A percentile compares a stretch with the other conserved stretches of the same genome.
These are phyloP conservation scores for Arthrobotrys musiformis DNA, from an alignment of 2,329 filamentous ascomycete species.

Conservation along the genomic window DNA sequence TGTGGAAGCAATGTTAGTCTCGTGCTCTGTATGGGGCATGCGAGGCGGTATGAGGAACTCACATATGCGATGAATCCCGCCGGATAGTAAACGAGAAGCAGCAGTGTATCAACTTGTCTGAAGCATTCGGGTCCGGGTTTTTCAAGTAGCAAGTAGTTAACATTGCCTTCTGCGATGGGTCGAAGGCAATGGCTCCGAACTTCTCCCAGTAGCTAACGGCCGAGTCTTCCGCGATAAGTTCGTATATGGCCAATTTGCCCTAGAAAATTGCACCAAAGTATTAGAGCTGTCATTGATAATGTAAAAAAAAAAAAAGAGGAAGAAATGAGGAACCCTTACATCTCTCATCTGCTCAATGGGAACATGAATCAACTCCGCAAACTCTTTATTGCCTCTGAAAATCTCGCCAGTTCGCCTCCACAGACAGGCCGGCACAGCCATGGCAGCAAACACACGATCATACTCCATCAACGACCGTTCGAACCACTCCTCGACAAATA, in stretches of 20 bases:
- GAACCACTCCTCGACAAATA: constrained; percentile 99
- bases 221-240: constrained; percentile 94
- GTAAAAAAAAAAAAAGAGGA: constrained; percentile 39
- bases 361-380: constrained; percentile 95
- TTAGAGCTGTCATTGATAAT: neutral
- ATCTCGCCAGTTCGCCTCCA: constrained; percentile 98
- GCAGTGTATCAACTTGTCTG: constrained; percentile 81
- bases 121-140: constrained; percentile 76
- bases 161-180: constrained; percentile 91
- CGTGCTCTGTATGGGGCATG: neutral
- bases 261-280: constrained; percentile 62
- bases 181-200: constrained; percentile 97
- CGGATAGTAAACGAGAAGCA: constrained; percentile 98
- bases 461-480: constrained; percentile 97
- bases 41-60: constrained; percentile 64
- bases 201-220: constrained; percentile 99
- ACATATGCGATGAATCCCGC: constrained; percentile 96
- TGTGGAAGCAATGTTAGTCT: constrained; percentile 63
- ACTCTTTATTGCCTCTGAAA: constrained; percentile 96
- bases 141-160: constrained; percentile 93
- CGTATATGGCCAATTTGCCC: constrained; percentile 94
- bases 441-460: constrained; percentile 96
- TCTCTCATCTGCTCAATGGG: constrained; percentile 90
- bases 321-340: constrained; percentile 69
- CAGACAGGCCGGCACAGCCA: constrained; percentile 97